These are phyloP conservation scores for Rhizopus sp. DNA, from an alignment of 371 early-diverging fungal genomes.

Conservation along the genomic window DNA sequence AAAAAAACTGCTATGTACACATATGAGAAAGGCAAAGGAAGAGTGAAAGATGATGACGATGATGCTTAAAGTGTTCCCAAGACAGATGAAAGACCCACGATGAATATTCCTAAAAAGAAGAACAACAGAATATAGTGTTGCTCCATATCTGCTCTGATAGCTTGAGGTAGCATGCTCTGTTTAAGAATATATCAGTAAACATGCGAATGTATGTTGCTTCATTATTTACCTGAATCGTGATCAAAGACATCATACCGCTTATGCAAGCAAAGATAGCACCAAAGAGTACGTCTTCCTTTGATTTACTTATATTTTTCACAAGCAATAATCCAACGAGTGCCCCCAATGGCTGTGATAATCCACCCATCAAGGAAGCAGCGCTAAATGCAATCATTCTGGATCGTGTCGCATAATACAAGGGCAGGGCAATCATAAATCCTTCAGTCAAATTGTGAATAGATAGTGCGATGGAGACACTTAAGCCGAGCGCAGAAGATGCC, in stretches of 20 bases:
- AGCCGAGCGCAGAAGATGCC: slow-evolving; percentile 61
- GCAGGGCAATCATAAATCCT: slow-evolving; percentile 76
- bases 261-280: slow-evolving; percentile 58
- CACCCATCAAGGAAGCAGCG: slow-evolving; percentile 66
- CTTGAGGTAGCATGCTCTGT: slow-evolving; percentile 58
- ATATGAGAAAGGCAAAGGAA: no score
- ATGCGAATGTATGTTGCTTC: not conserved
- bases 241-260: slow-evolving; percentile 75
- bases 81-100: slow-evolving; percentile 51
- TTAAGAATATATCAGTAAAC: no score
- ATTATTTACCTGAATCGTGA: slow-evolving; percentile 40
- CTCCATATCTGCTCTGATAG: slow-evolving; percentile 49
- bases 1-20: not conserved
- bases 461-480: slow-evolving; percentile 73
- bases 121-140: slow-evolving; percentile 49
- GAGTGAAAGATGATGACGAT: not conserved
- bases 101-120: slow-evolving; percentile 61
- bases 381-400: slow-evolving; percentile 63
- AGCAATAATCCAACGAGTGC: slow-evolving; percentile 56
- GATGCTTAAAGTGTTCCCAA: slow-evolving; percentile 33
- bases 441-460: slow-evolving; percentile 83
- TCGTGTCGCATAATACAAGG: slow-evolving; percentile 71
- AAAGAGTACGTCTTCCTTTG: slow-evolving; percentile 51
- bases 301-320: slow-evolving; percentile 40
- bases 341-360: slow-evolving; percentile 64